These are phyloP conservation scores for Penicillium verrucosum DNA, from an alignment of 2,329 filamentous ascomycete genomes.

Conservation along the genomic window DNA sequence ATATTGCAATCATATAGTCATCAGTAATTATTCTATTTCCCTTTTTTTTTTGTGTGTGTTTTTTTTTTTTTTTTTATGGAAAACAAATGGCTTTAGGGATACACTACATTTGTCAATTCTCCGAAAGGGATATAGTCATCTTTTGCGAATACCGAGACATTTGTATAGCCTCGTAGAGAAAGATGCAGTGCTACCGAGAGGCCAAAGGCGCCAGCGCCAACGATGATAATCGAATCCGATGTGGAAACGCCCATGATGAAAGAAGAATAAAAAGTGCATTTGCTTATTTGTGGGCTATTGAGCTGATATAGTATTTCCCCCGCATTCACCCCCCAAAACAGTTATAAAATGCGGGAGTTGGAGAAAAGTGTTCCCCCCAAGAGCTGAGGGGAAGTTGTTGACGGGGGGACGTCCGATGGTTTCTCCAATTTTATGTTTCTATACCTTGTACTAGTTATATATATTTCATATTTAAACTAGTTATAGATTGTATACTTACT, in stretches of 20 bases:
- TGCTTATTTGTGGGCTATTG: background rate
- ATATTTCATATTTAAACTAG: background rate
- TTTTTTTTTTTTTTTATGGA: background rate
- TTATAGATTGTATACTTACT: background rate
- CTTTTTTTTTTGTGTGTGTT: background rate
- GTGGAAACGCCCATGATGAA: slow-evolving; percentile 18
- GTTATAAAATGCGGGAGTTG: slow-evolving; percentile 13
- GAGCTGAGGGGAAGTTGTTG: slow-evolving; percentile 6
- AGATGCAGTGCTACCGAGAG: slow-evolving; percentile 7
- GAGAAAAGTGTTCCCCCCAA: background rate
- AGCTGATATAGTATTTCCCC: slow-evolving; percentile 14
- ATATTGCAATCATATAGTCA: background rate
- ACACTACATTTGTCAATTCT: slow-evolving; percentile 4
- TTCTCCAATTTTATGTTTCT: background rate
- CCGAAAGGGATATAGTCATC: background rate
- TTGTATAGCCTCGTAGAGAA: slow-evolving; percentile 3
- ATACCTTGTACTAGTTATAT: background rate
- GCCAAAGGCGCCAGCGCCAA: slow-evolving; percentile 13
- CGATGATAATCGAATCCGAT: slow-evolving; percentile 2
- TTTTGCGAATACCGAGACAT: slow-evolving; percentile 5
- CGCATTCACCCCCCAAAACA: slow-evolving; percentile 6
- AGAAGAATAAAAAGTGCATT: background rate
- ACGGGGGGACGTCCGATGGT: background rate
- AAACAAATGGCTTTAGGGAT: background rate
- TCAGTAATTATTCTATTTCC: background rate